Conservation (phyloP, 2,329 filamentous ascomycete genomes). For the Huntiella decipiens region DNA sequence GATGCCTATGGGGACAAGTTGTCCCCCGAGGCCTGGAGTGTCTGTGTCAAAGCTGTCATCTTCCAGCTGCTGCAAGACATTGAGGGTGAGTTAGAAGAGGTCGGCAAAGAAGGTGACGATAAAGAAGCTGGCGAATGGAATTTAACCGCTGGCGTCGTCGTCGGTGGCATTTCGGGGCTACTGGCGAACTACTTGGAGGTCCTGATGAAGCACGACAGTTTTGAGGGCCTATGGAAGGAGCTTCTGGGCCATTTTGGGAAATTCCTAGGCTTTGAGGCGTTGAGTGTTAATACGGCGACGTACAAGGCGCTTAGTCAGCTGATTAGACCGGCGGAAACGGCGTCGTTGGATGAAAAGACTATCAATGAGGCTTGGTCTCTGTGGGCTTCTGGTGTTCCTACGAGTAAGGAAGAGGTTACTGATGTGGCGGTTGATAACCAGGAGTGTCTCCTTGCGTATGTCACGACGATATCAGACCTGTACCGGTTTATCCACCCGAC, state of each 20-base stretch:
- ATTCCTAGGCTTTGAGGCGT: constrained; percentile 40
- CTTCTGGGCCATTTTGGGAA: constrained; percentile 50
- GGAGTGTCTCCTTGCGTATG: constrained; percentile 68
- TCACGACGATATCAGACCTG: constrained; percentile 54
- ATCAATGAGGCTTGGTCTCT: constrained; percentile 47
- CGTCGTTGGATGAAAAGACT: constrained; percentile 29
- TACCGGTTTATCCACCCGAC: constrained; percentile 53
- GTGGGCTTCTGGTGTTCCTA: constrained; percentile 40
- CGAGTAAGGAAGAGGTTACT: constrained; percentile 14
- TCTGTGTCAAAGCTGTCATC: constrained; percentile 63
- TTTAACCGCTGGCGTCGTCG: constrained; percentile 55
- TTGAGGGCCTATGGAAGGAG: constrained; percentile 56
- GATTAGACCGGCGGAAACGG: constrained; percentile 30
- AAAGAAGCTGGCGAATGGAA: constrained; percentile 41
- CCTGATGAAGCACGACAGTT: constrained; percentile 44
- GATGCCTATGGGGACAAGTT: constrained; percentile 76
- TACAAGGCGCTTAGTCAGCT: constrained; percentile 50
- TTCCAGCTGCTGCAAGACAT: constrained; percentile 59
- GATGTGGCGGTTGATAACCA: constrained; percentile 43
- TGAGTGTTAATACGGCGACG: constrained; percentile 54
- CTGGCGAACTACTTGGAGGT: constrained; percentile 59
- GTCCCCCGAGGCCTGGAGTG: constrained; percentile 59
- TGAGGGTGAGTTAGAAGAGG: constrained; percentile 12
- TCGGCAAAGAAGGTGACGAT: constrained; percentile 17
- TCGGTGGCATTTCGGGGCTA: constrained; percentile 53